phyloP scores from a whole-genome alignment of 2,329 filamentous ascomycete genomes.

The Talaromyces sp. region DNA sequence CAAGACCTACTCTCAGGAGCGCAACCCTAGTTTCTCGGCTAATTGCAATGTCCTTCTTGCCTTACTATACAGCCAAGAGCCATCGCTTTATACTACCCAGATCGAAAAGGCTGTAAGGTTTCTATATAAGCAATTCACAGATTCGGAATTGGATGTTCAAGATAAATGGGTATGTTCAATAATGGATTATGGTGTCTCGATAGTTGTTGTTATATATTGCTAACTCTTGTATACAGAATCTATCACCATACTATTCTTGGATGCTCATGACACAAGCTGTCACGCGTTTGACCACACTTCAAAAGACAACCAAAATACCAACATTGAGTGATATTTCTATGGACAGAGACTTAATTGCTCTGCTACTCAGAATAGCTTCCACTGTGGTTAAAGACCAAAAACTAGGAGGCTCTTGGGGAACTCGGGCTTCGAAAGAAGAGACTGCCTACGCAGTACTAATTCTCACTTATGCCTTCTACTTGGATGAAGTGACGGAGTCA shows the following conservation, averaged over 20 bases:
- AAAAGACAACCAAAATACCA: constrained; percentile 6
- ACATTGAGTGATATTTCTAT: background rate
- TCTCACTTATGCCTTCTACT: constrained; percentile 15
- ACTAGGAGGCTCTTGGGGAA: constrained; percentile 21
- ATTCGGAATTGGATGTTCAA: constrained; percentile 20
- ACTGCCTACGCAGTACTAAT: constrained; percentile 22
- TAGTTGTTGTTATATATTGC: background rate
- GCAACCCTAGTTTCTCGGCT: constrained; percentile 32
- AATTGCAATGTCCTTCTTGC: constrained; percentile 36
- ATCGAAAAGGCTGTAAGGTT: constrained; percentile 28
- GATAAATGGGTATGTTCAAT: constrained; percentile 30
- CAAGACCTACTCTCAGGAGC: constrained; percentile 29
- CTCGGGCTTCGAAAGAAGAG: constrained; percentile 19
- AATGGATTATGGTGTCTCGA: background rate
- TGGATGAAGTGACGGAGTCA: background rate
- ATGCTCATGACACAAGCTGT: constrained; percentile 24
- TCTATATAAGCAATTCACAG: constrained; percentile 26
- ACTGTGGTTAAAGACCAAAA: constrained; percentile 16
- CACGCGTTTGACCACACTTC: constrained; percentile 10
- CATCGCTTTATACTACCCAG: constrained; percentile 20
- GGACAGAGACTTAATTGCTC: constrained; percentile 1
- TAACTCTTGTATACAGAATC: constrained; percentile 15
- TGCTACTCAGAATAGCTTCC: constrained; percentile 7
- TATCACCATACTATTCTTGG: constrained; percentile 19
- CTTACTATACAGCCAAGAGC: constrained; percentile 25